phyloP scores from a whole-genome alignment of 306 rosid genomes.

The Castanea mollissima region DNA sequence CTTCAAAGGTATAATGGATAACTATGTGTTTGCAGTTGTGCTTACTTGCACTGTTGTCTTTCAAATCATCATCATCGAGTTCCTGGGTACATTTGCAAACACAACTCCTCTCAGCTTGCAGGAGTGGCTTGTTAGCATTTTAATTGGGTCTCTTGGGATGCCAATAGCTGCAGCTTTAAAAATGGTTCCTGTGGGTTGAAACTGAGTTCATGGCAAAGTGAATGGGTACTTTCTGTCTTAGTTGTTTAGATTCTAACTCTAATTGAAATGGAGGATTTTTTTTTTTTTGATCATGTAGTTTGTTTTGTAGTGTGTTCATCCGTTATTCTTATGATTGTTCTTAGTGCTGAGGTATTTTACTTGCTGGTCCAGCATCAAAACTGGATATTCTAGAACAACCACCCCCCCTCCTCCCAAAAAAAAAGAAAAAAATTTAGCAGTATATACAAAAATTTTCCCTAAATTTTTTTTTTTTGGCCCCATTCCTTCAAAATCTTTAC shows the following conservation, averaged over 20 bases:
- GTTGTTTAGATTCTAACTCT: too few relatives aligned
- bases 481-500: too few relatives aligned
- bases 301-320: background rate
- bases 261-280: background rate
- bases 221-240: constrained; percentile 28
- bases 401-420: too few relatives aligned
- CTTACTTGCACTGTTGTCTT: constrained; percentile 69
- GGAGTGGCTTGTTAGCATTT: constrained; percentile 64
- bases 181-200: constrained; percentile 62
- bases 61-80: constrained; percentile 79
- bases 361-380: background rate
- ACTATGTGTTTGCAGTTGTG: constrained; percentile 77
- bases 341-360: background rate
- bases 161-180: constrained; percentile 87
- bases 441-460: too few relatives aligned
- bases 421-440: too few relatives aligned
- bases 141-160: constrained; percentile 86
- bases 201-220: constrained; percentile 32
- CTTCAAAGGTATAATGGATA: constrained; percentile 70
- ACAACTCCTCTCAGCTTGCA: constrained; percentile 71
- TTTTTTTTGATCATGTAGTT: background rate
- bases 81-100: constrained; percentile 79
- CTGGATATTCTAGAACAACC: too few relatives aligned
- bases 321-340: background rate
- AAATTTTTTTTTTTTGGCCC: too few relatives aligned